Evolutionary conservation across 805 yeast genomes (phyloP).

Genomic region (Nakazawaea pomicola): DNA sequence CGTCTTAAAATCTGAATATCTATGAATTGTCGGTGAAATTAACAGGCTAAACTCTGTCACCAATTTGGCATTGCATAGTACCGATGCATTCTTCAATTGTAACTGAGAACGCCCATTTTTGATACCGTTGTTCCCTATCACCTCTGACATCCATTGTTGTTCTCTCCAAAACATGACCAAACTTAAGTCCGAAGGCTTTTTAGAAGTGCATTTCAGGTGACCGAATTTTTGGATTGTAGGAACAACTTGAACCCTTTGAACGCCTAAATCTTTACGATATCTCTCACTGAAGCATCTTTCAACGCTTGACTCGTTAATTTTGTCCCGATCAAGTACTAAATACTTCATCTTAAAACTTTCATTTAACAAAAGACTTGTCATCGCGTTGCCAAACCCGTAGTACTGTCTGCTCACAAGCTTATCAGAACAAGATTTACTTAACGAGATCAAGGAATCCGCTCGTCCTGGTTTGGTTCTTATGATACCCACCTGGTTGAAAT

Average conservation of each 20-base stretch:
- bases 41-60: neutral
- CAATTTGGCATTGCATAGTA: slow-evolving; percentile 3
- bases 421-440: slow-evolving; percentile 87
- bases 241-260: slow-evolving; percentile 13
- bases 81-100: neutral
- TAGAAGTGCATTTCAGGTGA: slow-evolving; percentile 12
- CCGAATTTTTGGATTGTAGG: slow-evolving; percentile 13
- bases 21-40: slow-evolving; percentile 8
- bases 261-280: neutral
- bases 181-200: slow-evolving; percentile 21
- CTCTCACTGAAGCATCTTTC: slow-evolving; percentile 37
- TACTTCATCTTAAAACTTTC: slow-evolving; percentile 37
- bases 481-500: slow-evolving; percentile 49
- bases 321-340: slow-evolving; percentile 40
- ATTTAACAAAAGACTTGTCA: slow-evolving; percentile 31
- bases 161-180: slow-evolving; percentile 20
- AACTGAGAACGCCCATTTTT: slow-evolving; percentile 43
- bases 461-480: slow-evolving; percentile 95
- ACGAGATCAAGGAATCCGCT: slow-evolving; percentile 62
- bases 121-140: slow-evolving; percentile 49
- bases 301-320: slow-evolving; percentile 25
- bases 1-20: slow-evolving; percentile 8
- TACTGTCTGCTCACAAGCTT: slow-evolving; percentile 65
- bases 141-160: slow-evolving; percentile 23
- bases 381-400: slow-evolving; percentile 45